Base-by-base conservation (phyloP, 2,329 filamentous ascomycete genomes). In the Pseudocercospora crystallina region DNA sequence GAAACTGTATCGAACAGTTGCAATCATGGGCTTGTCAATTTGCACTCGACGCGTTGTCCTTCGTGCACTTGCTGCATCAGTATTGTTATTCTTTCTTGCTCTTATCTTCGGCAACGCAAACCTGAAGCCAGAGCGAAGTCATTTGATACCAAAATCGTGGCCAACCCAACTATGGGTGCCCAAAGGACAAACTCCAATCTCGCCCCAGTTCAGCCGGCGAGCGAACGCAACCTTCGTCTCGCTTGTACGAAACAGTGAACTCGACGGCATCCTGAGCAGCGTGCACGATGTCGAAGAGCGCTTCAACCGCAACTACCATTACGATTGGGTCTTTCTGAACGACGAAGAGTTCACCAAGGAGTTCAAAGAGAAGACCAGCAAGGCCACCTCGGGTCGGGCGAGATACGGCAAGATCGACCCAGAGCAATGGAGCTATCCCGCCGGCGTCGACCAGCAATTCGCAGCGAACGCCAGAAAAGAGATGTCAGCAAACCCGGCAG, bases 191-290 rank as follows among this genome's bases (percentile, higher is more conserved):
- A 26, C 20, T 26, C 20, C 20, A 3, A 26, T 26, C 20, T 26
- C 20, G 20, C 7, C 20, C 7, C 4, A 7, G 7, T 26, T 4
- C 7, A 7, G 7, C 7, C 20, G 20, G 7, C 20, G 20, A 26
- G 20, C 97, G 82, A 45, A 85, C 77, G 51, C 94, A 87, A 9
- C 92, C 92, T 71, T 99, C 92, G 69, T 95, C 96, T 49, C 92
- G 92, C 68, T 97, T 96, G 79, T 96, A 97, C 20, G 40, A 9
- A 43, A 43, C n/a, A 17, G 40, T 26, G 64, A 96, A 91, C 66
- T 90, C 85, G 60, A 99, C 97, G 20, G 94, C 92, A 66, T 90
- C 95, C 59, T 90, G 89, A 33, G 92, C 91, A 73, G 97, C 92
- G 53, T 96, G 90, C 1, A 90, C 83, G 53, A 85, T 91, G 71